Conservation (phyloP, 2,329 filamentous ascomycete species). For the Claviceps humidiphila region DNA sequence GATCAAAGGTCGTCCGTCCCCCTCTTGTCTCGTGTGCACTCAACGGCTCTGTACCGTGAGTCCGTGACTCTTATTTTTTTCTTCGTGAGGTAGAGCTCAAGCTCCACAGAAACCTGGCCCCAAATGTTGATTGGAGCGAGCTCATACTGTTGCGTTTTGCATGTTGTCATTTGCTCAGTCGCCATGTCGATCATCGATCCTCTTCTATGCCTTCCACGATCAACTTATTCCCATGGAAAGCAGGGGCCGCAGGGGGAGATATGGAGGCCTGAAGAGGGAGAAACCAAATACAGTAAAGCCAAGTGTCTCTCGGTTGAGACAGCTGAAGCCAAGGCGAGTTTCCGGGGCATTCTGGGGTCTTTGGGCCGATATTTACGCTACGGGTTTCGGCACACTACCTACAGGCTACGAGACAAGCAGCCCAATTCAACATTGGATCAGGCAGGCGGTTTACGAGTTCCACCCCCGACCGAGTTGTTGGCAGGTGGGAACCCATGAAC, state of each 20-base stretch:
- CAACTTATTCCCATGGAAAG: background rate
- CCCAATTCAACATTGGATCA: background rate
- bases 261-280: background rate
- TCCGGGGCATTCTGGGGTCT: background rate
- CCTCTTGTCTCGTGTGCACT: constrained; percentile 1
- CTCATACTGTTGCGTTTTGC: background rate
- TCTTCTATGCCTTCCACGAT: background rate
- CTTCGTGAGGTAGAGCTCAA: background rate
- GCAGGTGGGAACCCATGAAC: background rate
- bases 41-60: background rate
- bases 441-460: background rate
- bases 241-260: background rate
- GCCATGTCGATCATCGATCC: too few species aligned
- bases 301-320: background rate
- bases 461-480: background rate
- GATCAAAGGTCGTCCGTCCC: constrained; percentile 2
- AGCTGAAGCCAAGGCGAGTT: background rate
- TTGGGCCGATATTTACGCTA: too few species aligned
- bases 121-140: background rate
- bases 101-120: background rate
- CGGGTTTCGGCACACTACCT: background rate
- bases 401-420: background rate
- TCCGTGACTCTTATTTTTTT: background rate
- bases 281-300: background rate
- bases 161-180: background rate